phyloP scores from a whole-genome alignment of 2,329 filamentous ascomycete species.

The Monosporascus sp. region DNA sequence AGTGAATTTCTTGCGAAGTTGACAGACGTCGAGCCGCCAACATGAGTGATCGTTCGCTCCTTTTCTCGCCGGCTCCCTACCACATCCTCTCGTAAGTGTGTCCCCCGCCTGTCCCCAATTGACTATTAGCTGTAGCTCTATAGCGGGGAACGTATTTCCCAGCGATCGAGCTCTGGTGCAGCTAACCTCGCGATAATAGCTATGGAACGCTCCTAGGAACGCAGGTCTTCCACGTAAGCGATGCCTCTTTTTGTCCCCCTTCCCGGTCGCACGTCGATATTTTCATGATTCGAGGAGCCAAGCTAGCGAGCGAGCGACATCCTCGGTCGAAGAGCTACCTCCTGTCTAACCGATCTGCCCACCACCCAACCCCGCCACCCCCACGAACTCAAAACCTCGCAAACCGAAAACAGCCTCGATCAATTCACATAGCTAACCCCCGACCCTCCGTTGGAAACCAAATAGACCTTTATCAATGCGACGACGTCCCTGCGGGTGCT shows the following conservation, averaged over 20 bases:
- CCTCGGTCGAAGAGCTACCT: background rate
- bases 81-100: conserved; percentile 64
- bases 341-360: background rate
- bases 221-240: conserved; percentile 72
- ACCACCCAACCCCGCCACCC: background rate
- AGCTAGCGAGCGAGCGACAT: background rate
- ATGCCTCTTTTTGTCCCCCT: background rate
- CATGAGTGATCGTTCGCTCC: conserved; percentile 42
- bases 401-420: background rate
- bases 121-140: conserved; percentile 3
- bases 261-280: too few relatives aligned
- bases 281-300: too few relatives aligned
- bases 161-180: background rate
- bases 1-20: background rate
- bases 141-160: background rate
- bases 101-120: background rate
- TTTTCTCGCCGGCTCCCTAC: conserved; percentile 65
- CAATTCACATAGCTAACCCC: background rate
- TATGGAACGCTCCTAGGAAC: conserved; percentile 85
- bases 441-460: background rate
- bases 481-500: conserved; percentile 72
- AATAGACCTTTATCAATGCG: conserved; percentile 68
- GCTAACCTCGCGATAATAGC: conserved; percentile 36
- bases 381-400: conserved; percentile 1
- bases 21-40: conserved; percentile 10